Base-by-base conservation (phyloP, 805 yeast genomes). In the Kodamaea kaohsiungensis region DNA sequence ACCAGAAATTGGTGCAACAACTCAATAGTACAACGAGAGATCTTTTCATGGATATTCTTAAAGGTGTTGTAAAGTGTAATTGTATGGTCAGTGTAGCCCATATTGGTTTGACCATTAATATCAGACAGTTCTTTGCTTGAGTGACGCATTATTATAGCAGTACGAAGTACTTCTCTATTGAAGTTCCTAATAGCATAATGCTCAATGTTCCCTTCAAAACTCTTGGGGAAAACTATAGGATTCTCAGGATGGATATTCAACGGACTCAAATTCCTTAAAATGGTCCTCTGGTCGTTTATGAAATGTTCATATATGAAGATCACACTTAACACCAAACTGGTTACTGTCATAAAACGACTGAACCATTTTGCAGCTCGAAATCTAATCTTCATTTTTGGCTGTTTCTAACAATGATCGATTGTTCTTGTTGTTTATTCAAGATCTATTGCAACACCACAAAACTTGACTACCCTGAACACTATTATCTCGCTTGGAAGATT, bases 51-150 rank as follows among this genome's bases (percentile, higher is more conserved):
- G 10, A 52, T 39, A 39, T 40, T 47, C 19, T 47, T 52, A 1
- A 43, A 12, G 16, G 54, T n/a, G 12, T 40, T 43, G 45, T 46
- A 52, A n/a, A 52, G 7, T 3, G 51, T 46, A 2, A 52, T 33
- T n/a, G 19, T 6, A 15, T 47, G 39, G 37, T 19, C 45, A 16
- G n/a, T 16, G 25, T 47, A 52, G 3, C 12, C 12, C 25, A 39
- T 37, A 4, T 5, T 2, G 17, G 13, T 33, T 16, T 52, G 53
- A 15, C 27, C n/a, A n/a, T 30, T 46, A 6, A 45, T 25, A 16
- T 19, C 48, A 13, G 37, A 8, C 3, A 13, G 1, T 12, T 50
- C 53, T 8, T 22, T 16, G 8, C 30, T 40, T 9, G 22, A 9
- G 3, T 40, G 43, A 13, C 27, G 38, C 12, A 43, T 33, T 7